These are phyloP conservation scores for Phytophthora foliorum DNA, from an alignment of 352 stramenopile genomes.

Conservation along the genomic window DNA sequence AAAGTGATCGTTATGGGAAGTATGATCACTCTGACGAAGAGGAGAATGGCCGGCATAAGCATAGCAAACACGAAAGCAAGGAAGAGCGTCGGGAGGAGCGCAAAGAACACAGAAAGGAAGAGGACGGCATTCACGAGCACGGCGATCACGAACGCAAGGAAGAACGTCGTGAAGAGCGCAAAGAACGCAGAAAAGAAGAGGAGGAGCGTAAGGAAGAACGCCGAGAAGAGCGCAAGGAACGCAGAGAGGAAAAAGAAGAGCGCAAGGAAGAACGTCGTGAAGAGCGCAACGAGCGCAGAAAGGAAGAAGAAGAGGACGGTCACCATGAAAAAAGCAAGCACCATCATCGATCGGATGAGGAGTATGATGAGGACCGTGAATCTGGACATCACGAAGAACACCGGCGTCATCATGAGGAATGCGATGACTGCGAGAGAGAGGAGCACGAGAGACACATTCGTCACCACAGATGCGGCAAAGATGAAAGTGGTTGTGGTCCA, in stretches of 20 bases:
- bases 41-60: conserved; percentile 5
- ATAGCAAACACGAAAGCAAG: conserved; percentile 26
- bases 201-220: conserved; percentile 24
- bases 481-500: conserved; percentile 15
- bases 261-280: conserved; percentile 22
- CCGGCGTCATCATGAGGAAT: conserved; percentile 19
- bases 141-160: conserved; percentile 27
- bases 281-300: conserved; percentile 6
- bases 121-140: conserved; percentile 6
- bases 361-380: conserved; percentile 2
- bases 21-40: conserved; percentile 8
- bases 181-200: conserved; percentile 15
- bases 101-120: conserved; percentile 10
- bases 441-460: conserved; percentile 17
- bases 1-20: neutral
- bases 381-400: conserved; percentile 8
- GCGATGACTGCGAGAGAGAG: conserved; percentile 14
- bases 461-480: conserved; percentile 23
- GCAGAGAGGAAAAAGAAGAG: conserved; percentile 15
- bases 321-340: conserved; percentile 7
- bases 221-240: conserved; percentile 9
- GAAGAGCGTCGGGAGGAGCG: conserved; percentile 16
- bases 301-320: conserved; percentile 9
- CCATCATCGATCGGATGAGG: conserved; percentile 4
- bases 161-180: conserved; percentile 11